Evolutionary conservation across 106 monocot genomes (phyloP).

Genomic region (Phalaenopsis aphrodite): DNA sequence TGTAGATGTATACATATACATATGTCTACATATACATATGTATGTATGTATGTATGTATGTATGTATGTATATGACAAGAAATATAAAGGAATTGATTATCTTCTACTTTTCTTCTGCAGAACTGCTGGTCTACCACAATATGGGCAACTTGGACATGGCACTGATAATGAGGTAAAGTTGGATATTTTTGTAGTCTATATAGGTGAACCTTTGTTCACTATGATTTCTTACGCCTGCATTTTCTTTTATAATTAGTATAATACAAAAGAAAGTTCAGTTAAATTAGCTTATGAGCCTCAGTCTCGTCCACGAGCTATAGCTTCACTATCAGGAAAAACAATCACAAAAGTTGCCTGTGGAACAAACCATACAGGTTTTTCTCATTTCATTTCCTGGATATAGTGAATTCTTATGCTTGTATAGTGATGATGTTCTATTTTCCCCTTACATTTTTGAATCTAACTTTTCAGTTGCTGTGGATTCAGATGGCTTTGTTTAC

Average conservation of each 20-base stretch:
- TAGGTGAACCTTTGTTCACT: background rate
- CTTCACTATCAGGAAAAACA: slow-evolving; percentile 66
- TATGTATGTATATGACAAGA: background rate
- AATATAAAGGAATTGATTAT: background rate
- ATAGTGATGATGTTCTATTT: background rate
- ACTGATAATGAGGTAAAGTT: slow-evolving; percentile 76
- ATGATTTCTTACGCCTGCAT: background rate
- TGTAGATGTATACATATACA: too few relatives aligned
- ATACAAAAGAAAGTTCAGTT: slow-evolving; percentile 81
- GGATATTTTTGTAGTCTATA: background rate
- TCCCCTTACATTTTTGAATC: slow-evolving; percentile 4
- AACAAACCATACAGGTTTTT: slow-evolving; percentile 89
- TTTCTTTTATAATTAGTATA: slow-evolving; percentile 52
- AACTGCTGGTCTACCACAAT: slow-evolving; percentile 90
- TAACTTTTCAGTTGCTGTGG: slow-evolving; percentile 70
- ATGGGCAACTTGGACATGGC: slow-evolving; percentile 99
- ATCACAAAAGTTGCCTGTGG: slow-evolving; percentile 95
- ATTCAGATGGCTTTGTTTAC: slow-evolving; percentile 88
- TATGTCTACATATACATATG: too few relatives aligned
- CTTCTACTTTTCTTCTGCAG: slow-evolving; percentile 25
- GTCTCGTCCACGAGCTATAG: slow-evolving; percentile 76
- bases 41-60: too few relatives aligned
- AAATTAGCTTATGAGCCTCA: slow-evolving; percentile 83
- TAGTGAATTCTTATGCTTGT: background rate
- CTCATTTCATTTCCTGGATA: slow-evolving; percentile 6